Conservation (phyloP, 2,329 filamentous ascomycete species). For the Rutstroemia sp. region DNA sequence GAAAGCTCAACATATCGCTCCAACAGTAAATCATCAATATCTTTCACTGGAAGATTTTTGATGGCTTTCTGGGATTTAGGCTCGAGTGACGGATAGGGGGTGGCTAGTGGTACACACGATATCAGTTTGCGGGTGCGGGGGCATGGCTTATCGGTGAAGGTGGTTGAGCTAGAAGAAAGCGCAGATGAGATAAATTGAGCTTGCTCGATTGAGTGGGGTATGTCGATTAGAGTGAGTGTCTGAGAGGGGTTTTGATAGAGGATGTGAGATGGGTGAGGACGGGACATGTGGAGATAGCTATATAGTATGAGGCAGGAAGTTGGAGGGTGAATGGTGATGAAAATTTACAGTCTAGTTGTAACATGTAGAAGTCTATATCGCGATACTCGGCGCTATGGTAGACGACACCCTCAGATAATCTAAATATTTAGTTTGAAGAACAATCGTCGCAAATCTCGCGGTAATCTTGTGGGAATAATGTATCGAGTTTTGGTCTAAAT, state of each 20-base stretch:
- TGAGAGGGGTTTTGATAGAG: neutral
- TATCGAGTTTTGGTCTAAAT: no score
- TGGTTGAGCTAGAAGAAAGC: neutral
- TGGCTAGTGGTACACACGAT: constrained; percentile 34
- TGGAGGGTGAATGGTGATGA: no score
- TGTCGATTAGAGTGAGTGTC: constrained; percentile 41
- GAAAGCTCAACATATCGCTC: constrained; percentile 23
- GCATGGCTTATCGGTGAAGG: constrained; percentile 13
- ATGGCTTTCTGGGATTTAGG: constrained; percentile 37
- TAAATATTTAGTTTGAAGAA: no score
- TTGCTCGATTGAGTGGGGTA: constrained; percentile 61
- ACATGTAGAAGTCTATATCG: no score
- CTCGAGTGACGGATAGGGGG: constrained; percentile 45
- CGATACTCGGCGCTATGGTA: no score
- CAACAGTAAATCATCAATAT: constrained; percentile 23
- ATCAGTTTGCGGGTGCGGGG: constrained; percentile 19
- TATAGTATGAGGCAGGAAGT: no score
- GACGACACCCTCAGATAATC: no score
- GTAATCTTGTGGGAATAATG: no score
- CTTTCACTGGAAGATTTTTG: constrained; percentile 10
- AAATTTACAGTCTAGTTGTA: no score
- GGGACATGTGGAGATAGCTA: no score
- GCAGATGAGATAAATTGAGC: constrained; percentile 39
- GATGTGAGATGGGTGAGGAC: neutral
- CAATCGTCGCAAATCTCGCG: no score